Evolutionary conservation across 257 asterid genomes (phyloP).

Genomic region (Echium plantagineum): DNA sequence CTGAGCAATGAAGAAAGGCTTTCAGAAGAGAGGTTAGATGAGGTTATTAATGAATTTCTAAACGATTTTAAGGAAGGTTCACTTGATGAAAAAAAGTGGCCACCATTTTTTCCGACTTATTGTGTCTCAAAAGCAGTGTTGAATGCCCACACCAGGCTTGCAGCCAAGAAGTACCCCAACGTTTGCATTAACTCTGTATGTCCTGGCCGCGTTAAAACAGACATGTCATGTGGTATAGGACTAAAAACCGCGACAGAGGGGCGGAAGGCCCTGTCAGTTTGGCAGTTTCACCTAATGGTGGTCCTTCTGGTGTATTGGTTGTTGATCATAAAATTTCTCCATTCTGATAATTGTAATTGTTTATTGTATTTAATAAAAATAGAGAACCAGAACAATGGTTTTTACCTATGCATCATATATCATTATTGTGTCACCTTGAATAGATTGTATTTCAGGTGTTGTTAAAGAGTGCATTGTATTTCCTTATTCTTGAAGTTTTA

Average conservation of each 20-base stretch:
- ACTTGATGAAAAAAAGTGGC: conserved; percentile 14
- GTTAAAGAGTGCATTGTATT: no score
- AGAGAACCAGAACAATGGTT: no score
- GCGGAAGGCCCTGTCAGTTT: conserved; percentile 6
- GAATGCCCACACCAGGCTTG: conserved; percentile 14
- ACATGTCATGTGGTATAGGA: conserved; percentile 5
- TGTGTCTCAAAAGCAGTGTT: conserved; percentile 9
- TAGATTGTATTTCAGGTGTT: no score
- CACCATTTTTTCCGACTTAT: background rate
- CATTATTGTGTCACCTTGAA: no score
- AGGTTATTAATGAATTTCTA: conserved; percentile 7
- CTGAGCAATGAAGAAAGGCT: conserved; percentile 7
- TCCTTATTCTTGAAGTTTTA: no score
- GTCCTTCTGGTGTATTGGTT: conserved; percentile 15
- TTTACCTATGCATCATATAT: no score
- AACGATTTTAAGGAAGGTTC: conserved; percentile 10
- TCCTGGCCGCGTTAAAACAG: conserved; percentile 16
- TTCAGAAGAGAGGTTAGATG: conserved; percentile 15
- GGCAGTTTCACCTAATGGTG: conserved; percentile 11
- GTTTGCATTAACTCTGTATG: conserved; percentile 11
- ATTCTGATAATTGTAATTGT: no score
- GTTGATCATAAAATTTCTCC: background rate
- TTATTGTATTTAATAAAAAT: no score
- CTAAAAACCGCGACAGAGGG: conserved; percentile 1
- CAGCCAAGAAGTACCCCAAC: conserved; percentile 7